phyloP scores from a whole-genome alignment of 2,329 filamentous ascomycete genomes.

The Dothistroma pini region DNA sequence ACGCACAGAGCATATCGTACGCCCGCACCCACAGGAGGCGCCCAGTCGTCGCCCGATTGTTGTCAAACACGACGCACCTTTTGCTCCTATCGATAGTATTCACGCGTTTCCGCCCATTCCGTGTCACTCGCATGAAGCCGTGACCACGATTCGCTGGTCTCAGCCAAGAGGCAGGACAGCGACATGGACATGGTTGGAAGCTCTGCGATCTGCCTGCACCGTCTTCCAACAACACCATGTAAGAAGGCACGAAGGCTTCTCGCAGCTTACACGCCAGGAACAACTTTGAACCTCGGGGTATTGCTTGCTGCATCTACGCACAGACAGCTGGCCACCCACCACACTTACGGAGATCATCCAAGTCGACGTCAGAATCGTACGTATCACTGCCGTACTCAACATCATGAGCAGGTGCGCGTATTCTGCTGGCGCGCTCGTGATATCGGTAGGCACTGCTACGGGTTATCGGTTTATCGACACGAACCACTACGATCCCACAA shows the following conservation, averaged over 20 bases:
- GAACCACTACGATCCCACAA: background rate
- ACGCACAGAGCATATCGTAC: slow-evolving; percentile 2
- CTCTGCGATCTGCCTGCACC: background rate
- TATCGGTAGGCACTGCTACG: background rate
- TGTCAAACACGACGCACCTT: slow-evolving; percentile 10
- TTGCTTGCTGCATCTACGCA: background rate
- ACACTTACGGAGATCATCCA: background rate
- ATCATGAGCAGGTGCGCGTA: background rate
- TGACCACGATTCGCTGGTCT: slow-evolving; percentile 14
- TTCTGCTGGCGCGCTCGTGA: background rate
- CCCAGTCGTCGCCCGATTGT: slow-evolving; percentile 1
- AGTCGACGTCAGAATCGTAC: background rate
- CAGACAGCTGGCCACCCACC: background rate
- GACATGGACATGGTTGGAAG: background rate
- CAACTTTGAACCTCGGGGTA: background rate
- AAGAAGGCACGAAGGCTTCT: background rate
- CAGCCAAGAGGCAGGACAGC: slow-evolving; percentile 6
- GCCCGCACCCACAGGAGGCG: slow-evolving; percentile 4
- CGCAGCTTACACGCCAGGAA: background rate
- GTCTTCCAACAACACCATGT: background rate
- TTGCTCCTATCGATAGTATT: slow-evolving; percentile 15
- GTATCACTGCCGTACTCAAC: slow-evolving; percentile 1
- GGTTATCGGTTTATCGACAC: background rate
- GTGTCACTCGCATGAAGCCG: background rate
- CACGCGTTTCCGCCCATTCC: slow-evolving; percentile 16